phyloP scores from a whole-genome alignment of 2,329 filamentous ascomycete genomes.

The Aspergillus chevalieri region DNA sequence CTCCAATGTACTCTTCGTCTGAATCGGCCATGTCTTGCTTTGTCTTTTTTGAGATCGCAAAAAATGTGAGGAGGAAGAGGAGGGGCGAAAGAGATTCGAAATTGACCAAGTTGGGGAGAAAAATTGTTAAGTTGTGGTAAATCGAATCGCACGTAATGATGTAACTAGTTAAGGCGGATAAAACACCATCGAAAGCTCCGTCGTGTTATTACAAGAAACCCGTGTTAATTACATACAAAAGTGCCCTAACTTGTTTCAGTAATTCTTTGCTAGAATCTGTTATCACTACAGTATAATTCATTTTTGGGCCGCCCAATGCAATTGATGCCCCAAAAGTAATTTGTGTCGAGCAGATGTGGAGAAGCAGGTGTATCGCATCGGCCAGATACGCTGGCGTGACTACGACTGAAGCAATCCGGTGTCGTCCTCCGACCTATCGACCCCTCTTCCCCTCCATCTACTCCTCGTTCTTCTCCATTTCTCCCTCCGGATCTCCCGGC shows the following conservation, averaged over 20 bases:
- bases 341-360: conserved; percentile 25
- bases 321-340: not conserved
- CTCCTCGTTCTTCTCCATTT: conserved; percentile 12
- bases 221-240: conserved; percentile 8
- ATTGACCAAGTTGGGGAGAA: not conserved
- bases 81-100: not conserved
- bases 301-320: too few relatives aligned
- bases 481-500: conserved; percentile 12
- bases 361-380: conserved; percentile 27
- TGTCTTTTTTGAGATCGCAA: not conserved
- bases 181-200: conserved; percentile 1
- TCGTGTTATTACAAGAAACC: conserved; percentile 11
- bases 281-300: too few relatives aligned
- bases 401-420: conserved; percentile 15
- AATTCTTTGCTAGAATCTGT: not conserved
- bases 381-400: conserved; percentile 22
- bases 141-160: not conserved
- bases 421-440: conserved; percentile 18
- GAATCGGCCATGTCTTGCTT: conserved; percentile 38
- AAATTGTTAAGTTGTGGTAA: too few relatives aligned
- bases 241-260: conserved; percentile 3
- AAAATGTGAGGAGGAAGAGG: too few relatives aligned
- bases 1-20: conserved; percentile 49
- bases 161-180: not conserved
- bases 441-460: conserved; percentile 22